Conservation (phyloP, 2,329 filamentous ascomycete species). For the Alternaria longipes region DNA sequence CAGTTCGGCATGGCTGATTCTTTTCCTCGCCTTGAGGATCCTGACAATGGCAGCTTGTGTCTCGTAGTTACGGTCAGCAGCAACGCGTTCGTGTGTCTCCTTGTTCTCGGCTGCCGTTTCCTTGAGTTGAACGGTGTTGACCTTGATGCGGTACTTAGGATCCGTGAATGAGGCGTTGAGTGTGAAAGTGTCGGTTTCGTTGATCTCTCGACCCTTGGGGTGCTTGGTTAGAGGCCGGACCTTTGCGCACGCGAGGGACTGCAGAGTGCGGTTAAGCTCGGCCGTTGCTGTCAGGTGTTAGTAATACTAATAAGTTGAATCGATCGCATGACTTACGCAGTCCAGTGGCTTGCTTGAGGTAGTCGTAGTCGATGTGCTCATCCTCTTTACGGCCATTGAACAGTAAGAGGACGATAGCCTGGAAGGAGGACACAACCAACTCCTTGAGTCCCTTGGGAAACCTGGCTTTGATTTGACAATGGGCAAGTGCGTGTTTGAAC, state of each 20-base stretch:
- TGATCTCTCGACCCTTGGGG: conserved; percentile 84
- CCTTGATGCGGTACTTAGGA: conserved; percentile 90
- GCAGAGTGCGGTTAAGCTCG: conserved; percentile 88
- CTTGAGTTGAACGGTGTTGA: conserved; percentile 97
- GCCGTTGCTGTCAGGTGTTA: conserved; percentile 63
- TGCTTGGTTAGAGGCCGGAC: conserved; percentile 83
- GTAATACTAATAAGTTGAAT: conserved; percentile 2
- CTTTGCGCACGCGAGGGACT: conserved; percentile 93
- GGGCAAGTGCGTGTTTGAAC: conserved; percentile 94
- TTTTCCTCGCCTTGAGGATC: conserved; percentile 95
- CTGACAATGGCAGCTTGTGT: conserved; percentile 96
- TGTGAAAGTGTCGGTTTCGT: conserved; percentile 79
- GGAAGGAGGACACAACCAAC: conserved; percentile 88
- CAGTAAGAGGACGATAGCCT: conserved; percentile 87
- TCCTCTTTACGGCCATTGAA: conserved; percentile 78
- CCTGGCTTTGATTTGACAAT: conserved; percentile 82
- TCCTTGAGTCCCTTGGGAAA: conserved; percentile 87
- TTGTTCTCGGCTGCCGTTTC: conserved; percentile 96
- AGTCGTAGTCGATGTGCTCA: conserved; percentile 75
- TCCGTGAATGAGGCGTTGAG: conserved; percentile 82
- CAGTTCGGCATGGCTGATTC: conserved; percentile 83
- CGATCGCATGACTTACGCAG: conserved; percentile 63
- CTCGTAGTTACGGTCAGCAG: conserved; percentile 90
- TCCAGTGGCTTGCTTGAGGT: conserved; percentile 78
- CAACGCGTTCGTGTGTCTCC: conserved; percentile 89